A percentile compares a stretch with the other conserved stretches of the same genome.
phyloP scores from a whole-genome alignment of 2,329 filamentous ascomycete genomes.

The Verticillium zaregamsianum region DNA sequence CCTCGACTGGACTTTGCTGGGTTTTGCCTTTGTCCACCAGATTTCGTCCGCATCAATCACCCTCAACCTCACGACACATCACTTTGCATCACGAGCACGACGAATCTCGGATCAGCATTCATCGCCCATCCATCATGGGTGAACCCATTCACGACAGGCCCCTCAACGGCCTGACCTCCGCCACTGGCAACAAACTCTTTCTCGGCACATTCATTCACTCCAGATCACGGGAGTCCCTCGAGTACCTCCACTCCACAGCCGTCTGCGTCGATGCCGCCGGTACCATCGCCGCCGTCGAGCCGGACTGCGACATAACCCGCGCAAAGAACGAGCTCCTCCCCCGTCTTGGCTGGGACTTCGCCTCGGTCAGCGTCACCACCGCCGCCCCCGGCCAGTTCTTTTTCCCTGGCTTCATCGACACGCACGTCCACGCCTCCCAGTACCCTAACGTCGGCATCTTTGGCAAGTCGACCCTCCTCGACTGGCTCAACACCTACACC shows the following conservation, averaged over 20 bases:
- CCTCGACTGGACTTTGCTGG: background rate
- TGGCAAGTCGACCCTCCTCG: conserved; percentile 84
- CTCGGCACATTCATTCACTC: conserved; percentile 53
- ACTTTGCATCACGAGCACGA: background rate
- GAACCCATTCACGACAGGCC: background rate
- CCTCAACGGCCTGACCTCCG: background rate
- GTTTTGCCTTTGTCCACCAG: background rate
- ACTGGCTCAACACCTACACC: conserved; percentile 93
- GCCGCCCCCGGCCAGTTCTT: conserved; percentile 61
- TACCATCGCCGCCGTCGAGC: conserved; percentile 45
- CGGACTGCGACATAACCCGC: conserved; percentile 23
- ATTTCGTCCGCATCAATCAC: background rate
- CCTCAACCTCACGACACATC: background rate
- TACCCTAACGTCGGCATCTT: conserved; percentile 94
- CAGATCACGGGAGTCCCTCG: conserved; percentile 40
- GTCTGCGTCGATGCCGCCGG: conserved; percentile 47
- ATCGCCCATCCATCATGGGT: background rate
- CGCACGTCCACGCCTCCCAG: conserved; percentile 91
- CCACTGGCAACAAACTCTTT: conserved; percentile 38
- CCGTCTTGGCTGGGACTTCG: conserved; percentile 39
- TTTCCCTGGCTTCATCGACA: conserved; percentile 86
- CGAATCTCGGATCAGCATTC: background rate
- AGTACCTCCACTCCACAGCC: conserved; percentile 46
- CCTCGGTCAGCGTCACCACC: conserved; percentile 31
- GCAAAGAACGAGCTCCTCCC: conserved; percentile 29